Evolutionary conservation across 352 stramenopile genomes (phyloP).

Genomic region (Phytopythium ostracodes): DNA sequence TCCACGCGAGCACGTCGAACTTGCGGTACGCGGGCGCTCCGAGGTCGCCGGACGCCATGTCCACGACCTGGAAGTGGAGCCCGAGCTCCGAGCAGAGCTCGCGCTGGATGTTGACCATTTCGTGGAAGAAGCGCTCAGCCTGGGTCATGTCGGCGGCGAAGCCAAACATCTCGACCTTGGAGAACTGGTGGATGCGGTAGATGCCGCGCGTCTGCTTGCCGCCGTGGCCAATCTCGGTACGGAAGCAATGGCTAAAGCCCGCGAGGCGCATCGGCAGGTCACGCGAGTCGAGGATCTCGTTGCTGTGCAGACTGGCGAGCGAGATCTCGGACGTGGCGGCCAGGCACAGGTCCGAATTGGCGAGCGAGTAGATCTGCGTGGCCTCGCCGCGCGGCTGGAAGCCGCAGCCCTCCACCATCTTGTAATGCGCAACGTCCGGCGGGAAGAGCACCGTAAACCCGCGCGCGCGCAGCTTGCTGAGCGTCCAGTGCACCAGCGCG

Average conservation of each 20-base stretch:
- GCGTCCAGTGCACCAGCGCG: constrained; percentile 75
- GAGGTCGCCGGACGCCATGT: constrained; percentile 84
- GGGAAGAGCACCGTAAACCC: constrained; percentile 77
- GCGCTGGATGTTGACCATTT: constrained; percentile 78
- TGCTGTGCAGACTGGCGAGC: constrained; percentile 73
- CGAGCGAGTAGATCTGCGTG: constrained; percentile 86
- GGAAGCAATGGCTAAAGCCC: constrained; percentile 87
- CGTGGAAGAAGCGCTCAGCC: constrained; percentile 63
- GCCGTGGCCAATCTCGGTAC: constrained; percentile 80
- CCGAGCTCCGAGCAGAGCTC: constrained; percentile 75
- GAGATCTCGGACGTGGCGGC: constrained; percentile 85
- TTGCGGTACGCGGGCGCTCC: constrained; percentile 82
- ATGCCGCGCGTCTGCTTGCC: constrained; percentile 72
- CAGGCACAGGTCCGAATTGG: constrained; percentile 80
- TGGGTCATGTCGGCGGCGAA: constrained; percentile 72
- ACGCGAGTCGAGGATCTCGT: constrained; percentile 53
- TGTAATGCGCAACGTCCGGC: constrained; percentile 79
- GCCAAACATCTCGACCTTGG: constrained; percentile 89
- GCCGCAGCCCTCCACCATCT: constrained; percentile 79
- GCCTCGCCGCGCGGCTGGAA: constrained; percentile 85
- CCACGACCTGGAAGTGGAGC: constrained; percentile 73
- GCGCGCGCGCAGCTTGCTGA: constrained; percentile 58
- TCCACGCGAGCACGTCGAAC: constrained; percentile 85
- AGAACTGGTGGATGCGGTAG: constrained; percentile 90
- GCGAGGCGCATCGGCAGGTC: constrained; percentile 71